Conservation (phyloP, 306 rosid genomes). For the Trifolium repens region DNA sequence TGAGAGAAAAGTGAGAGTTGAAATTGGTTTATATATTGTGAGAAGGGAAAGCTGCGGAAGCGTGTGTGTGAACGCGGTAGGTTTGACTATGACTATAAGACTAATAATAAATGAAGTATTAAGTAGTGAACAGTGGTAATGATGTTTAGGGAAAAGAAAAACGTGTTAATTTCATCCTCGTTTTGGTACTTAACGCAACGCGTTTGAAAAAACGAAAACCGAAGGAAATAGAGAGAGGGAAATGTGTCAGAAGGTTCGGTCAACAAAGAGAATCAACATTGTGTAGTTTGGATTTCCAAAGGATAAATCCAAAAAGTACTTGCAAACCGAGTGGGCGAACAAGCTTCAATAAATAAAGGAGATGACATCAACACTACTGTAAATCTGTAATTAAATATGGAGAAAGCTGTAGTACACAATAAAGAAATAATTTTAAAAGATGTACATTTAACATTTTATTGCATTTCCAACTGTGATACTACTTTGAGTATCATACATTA, state of each 20-base stretch:
- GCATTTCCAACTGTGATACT: no score
- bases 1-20: not conserved
- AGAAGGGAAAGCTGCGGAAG: not conserved
- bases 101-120: not conserved
- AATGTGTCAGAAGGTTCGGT: conserved; percentile 22
- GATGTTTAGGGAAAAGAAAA: conserved; percentile 5
- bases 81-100: conserved; percentile 33
- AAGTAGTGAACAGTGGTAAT: not conserved
- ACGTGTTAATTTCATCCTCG: not conserved
- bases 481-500: no score
- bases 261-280: conserved; percentile 1
- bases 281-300: not conserved
- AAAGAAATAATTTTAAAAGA: no score
- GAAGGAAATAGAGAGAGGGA: conserved; percentile 1
- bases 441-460: no score
- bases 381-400: no score
- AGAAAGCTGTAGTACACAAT: no score
- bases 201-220: conserved; percentile 16
- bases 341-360: no score
- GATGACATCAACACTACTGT: no score
- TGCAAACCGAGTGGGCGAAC: no score
- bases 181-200: not conserved
- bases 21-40: not conserved
- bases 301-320: not conserved
- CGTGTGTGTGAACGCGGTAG: conserved; percentile 43